phyloP scores from a whole-genome alignment of 345 rosid species.

The Populus simonii region DNA sequence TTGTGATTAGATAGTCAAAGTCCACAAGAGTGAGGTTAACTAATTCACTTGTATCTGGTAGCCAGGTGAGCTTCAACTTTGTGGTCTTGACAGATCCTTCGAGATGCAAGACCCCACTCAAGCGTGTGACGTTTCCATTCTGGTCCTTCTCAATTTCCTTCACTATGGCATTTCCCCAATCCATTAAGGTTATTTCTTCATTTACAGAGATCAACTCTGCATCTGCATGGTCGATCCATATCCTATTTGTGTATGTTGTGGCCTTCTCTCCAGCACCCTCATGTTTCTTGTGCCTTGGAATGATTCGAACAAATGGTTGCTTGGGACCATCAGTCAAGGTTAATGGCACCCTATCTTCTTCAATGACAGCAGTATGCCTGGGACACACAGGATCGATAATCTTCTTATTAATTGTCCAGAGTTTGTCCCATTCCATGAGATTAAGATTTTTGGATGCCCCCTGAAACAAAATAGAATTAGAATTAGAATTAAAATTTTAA shows the following conservation, averaged over 20 bases:
- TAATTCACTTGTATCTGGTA: constrained; percentile 18
- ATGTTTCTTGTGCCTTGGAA: constrained; percentile 81
- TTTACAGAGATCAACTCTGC: constrained; percentile 55
- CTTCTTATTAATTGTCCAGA: constrained; percentile 93
- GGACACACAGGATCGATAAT: constrained; percentile 94
- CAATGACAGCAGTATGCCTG: constrained; percentile 84
- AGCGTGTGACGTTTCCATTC: constrained; percentile 49
- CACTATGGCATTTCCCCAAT: constrained; percentile 88
- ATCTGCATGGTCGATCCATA: constrained; percentile 81
- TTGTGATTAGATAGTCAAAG: constrained; percentile 21
- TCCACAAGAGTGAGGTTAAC: constrained; percentile 6
- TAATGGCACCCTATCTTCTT: constrained; percentile 54
- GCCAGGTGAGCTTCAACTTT: constrained; percentile 87
- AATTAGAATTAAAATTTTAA: constrained; percentile 1
- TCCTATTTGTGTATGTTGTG: constrained; percentile 68
- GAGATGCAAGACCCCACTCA: constrained; percentile 69
- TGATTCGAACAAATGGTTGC: constrained; percentile 61
- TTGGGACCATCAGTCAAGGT: constrained; percentile 67
- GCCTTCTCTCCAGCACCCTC: constrained; percentile 96
- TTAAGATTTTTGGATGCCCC: constrained; percentile 93
- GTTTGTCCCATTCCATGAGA: constrained; percentile 98
- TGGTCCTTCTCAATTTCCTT: constrained; percentile 60
- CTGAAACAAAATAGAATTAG: constrained; percentile 33
- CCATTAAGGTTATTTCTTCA: constrained; percentile 92
- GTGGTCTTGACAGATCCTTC: constrained; percentile 92